Evolutionary conservation across 768 basidiomycete genomes (phyloP).

Genomic region (Russula ochroleuca): DNA sequence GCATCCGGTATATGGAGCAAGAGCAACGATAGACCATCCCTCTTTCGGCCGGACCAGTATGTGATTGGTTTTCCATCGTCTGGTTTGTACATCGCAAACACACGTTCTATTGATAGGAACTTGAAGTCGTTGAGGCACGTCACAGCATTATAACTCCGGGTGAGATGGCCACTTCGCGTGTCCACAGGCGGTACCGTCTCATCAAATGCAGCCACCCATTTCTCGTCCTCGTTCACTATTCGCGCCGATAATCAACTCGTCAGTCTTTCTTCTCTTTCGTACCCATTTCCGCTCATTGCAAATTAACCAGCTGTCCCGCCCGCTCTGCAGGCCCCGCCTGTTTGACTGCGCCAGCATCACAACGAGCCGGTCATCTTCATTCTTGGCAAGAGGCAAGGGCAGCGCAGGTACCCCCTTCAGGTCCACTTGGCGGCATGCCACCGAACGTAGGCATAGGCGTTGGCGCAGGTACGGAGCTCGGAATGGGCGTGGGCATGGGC

Average conservation of each 20-base stretch:
- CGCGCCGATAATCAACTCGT: constrained; percentile 60
- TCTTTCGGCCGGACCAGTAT: constrained; percentile 49
- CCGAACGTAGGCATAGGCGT: constrained; percentile 12
- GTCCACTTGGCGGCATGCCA: constrained; percentile 11
- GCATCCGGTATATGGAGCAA: constrained; percentile 69
- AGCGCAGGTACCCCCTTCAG: constrained; percentile 46
- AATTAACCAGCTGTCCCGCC: constrained; percentile 52
- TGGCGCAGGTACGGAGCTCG: not conserved
- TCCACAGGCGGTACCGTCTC: constrained; percentile 68
- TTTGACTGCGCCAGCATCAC: constrained; percentile 58
- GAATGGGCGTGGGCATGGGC: constrained; percentile 5
- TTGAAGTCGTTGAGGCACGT: constrained; percentile 71
- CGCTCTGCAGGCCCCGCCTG: constrained; percentile 52
- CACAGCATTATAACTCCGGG: constrained; percentile 70
- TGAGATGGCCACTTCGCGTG: constrained; percentile 61
- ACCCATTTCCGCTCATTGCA: constrained; percentile 4
- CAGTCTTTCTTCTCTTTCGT: constrained; percentile 34
- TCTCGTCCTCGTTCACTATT: constrained; percentile 74
- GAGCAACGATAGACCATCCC: constrained; percentile 59
- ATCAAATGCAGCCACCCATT: constrained; percentile 67
- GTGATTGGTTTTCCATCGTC: constrained; percentile 30
- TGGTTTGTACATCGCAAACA: not conserved
- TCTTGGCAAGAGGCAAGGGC: constrained; percentile 65
- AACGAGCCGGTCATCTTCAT: constrained; percentile 68
- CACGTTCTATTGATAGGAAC: constrained; percentile 47